These are phyloP conservation scores for Globisporangium acanthophoron DNA, from an alignment of 352 stramenopile species.

Conservation along the genomic window DNA sequence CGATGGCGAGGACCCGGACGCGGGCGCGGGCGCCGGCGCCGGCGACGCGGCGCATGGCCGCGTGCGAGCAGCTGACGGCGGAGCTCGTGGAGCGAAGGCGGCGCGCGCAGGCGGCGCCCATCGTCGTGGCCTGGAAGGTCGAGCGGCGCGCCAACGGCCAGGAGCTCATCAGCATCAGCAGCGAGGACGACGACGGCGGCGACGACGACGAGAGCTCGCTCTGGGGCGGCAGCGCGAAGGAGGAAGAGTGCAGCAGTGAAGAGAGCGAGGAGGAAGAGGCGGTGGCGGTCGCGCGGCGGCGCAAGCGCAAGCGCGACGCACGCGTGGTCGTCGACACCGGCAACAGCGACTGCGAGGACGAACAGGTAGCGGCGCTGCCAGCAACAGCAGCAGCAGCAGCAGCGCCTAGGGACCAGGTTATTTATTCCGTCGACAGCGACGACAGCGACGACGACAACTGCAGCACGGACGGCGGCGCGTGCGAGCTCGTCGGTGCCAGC, in stretches of 20 bases:
- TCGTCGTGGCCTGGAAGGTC: conserved; percentile 73
- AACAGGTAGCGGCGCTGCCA: background rate
- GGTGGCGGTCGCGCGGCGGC: background rate
- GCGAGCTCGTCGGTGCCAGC: conserved; percentile 3
- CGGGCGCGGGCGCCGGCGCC: background rate
- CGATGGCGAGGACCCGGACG: background rate
- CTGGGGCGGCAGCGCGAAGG: conserved; percentile 10
- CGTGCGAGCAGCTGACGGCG: conserved; percentile 19
- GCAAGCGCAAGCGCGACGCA: background rate
- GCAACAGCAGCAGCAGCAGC: conserved; percentile 1
- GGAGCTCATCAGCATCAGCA: conserved; percentile 53
- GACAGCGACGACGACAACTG: conserved; percentile 15
- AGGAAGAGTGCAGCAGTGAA: conserved; percentile 3
- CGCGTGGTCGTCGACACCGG: conserved; percentile 2
- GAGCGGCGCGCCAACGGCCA: conserved; percentile 40
- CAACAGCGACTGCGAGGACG: background rate
- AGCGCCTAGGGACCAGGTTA: conserved; percentile 5
- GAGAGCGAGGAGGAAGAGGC: conserved; percentile 1
- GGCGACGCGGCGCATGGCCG: conserved; percentile 4
- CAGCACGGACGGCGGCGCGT: background rate
- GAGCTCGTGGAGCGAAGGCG: conserved; percentile 59
- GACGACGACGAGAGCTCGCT: background rate
- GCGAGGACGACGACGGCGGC: conserved; percentile 14
- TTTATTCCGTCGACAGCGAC: conserved; percentile 34
- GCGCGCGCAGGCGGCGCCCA: conserved; percentile 69